Percentiles rank a stretch among this genome's conserved stretches.
These are phyloP conservation scores for Dactylellina parvicollis DNA, from an alignment of 2,329 filamentous ascomycete species.

Conservation along the genomic window DNA sequence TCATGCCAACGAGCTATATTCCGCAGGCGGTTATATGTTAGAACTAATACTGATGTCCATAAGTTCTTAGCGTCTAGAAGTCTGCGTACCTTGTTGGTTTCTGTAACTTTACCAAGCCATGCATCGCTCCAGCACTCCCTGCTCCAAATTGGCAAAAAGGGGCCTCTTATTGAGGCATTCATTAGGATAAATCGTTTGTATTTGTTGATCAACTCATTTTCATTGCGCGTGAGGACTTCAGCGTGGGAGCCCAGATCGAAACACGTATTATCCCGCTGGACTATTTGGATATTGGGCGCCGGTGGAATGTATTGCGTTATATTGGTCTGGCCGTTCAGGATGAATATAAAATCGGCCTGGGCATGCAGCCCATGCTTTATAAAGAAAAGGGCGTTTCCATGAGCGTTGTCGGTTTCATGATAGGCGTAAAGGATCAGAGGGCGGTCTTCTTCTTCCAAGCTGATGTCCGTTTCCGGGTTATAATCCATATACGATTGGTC, in stretches of 20 bases:
- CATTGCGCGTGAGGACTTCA: conserved; percentile 59
- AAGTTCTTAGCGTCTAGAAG: too few relatives aligned
- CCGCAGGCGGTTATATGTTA: too few relatives aligned
- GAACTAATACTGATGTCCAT: too few relatives aligned
- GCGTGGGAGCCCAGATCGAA: conserved; percentile 61
- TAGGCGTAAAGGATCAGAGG: conserved; percentile 61
- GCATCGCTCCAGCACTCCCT: conserved; percentile 61
- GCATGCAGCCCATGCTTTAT: conserved; percentile 61
- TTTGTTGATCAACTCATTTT: conserved; percentile 59
- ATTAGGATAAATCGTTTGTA: conserved; percentile 62
- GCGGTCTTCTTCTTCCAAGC: conserved; percentile 14
- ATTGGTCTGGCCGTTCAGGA: conserved; percentile 61
- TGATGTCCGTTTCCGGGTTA: too few relatives aligned
- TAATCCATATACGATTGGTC: too few relatives aligned
- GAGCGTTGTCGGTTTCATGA: conserved; percentile 60
- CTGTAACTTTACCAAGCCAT: conserved; percentile 59
- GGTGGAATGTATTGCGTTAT: conserved; percentile 56
- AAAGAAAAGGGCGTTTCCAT: conserved; percentile 61
- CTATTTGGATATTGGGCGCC: conserved; percentile 59
- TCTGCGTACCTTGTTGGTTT: conserved; percentile 59
- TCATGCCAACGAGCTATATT: conserved; percentile 61
- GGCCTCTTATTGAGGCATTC: conserved; percentile 61
- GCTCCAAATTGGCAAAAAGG: conserved; percentile 61
- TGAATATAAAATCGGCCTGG: conserved; percentile 62
- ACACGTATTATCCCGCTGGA: conserved; percentile 60